Evolutionary conservation across 2,329 filamentous ascomycete species (phyloP), one percentile per base, ranked within the genome.

Genomic region (Penicillium brasilianum): DNA sequence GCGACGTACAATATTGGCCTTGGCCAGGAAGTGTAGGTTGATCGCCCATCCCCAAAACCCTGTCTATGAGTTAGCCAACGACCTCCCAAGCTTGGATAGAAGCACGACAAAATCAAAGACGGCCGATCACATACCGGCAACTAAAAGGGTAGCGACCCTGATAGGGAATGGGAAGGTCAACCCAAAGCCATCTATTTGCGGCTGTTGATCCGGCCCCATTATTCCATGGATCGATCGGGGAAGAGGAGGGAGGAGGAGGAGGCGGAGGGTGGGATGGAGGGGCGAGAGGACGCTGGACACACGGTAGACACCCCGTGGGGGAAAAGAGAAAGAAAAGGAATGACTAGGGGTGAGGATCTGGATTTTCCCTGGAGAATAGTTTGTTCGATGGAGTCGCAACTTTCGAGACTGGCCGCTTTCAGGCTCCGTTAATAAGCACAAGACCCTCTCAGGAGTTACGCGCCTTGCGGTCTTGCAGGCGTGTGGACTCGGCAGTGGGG

Each of bases 21-120:
- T 79, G 71, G 89, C 84, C 62, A 98, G 88, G 79, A 92, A 93
- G 75, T 97, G 93, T 43, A 98, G 87, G 80, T 97, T 98, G 69
- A 90, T 78, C 67, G 90, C 93, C 93, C 94, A 99, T 75, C 92
- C 93, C 94, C 94, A 98, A 72, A 96, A 89, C 69, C 92, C 93
- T 96, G 67, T 49, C 36, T 32, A 58, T 66, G 36, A 61, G 53
- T 64, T 56, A 67, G 41, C 36, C 49, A 28, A 50, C 36, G n/a
- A 16, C 22, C 14, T 7, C 30, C 16, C 18, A 16, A 14, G 16
- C 20, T n/a, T 28, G 36, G 25, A 36, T 36, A 25, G 25, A 30
- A 16, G 7, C 32, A 34, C 25, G 22, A 53, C 50, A n/a, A n/a
- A 53, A 25, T 13, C 50, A n/a, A 25, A 11, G 30, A 48, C 25